Percentiles rank a stretch among this genome's conserved stretches.
These are phyloP conservation scores for Aspergillus carbonarius DNA, from an alignment of 2,329 filamentous ascomycete genomes.

Conservation along the genomic window DNA sequence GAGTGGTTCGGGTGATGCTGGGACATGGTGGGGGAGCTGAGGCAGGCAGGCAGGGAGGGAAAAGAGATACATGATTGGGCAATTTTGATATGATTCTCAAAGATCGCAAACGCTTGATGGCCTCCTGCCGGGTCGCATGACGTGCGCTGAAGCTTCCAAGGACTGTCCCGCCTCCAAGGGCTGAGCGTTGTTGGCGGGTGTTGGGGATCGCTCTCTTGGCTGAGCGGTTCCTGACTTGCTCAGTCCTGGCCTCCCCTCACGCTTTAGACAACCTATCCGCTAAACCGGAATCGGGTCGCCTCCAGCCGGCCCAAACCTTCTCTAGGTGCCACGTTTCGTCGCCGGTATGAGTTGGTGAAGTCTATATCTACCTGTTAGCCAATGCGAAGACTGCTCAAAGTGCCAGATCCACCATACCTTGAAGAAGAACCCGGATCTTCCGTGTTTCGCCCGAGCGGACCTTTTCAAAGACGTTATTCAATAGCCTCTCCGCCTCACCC, in stretches of 20 bases:
- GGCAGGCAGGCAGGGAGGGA: not conserved
- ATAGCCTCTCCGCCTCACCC: conserved; percentile 75
- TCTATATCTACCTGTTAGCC: conserved; percentile 51
- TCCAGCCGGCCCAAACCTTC: conserved; percentile 87
- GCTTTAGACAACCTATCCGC: conserved; percentile 42
- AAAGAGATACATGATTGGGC: conserved; percentile 9
- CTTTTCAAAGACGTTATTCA: conserved; percentile 76
- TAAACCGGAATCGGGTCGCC: conserved; percentile 82
- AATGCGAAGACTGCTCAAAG: not conserved
- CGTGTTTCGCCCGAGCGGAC: conserved; percentile 68
- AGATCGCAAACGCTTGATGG: conserved; percentile 3
- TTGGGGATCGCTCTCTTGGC: conserved; percentile 6
- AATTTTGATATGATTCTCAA: conserved; percentile 7
- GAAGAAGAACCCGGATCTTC: conserved; percentile 79
- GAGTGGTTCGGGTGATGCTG: conserved; percentile 5
- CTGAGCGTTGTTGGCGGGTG: conserved; percentile 7
- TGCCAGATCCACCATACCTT: conserved; percentile 46
- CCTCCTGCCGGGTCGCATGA: conserved; percentile 11
- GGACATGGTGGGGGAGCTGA: not conserved
- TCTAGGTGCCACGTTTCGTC: conserved; percentile 90
- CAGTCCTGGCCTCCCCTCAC: conserved; percentile 3
- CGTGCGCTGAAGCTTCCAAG: conserved; percentile 9
- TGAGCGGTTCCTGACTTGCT: conserved; percentile 13
- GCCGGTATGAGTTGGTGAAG: conserved; percentile 91
- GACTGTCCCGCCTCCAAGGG: conserved; percentile 5